A percentile compares a stretch with the other conserved stretches of the same genome.
These are phyloP conservation scores for Aspergillus sp. DNA, from an alignment of 2,329 filamentous ascomycete species.

Conservation along the genomic window DNA sequence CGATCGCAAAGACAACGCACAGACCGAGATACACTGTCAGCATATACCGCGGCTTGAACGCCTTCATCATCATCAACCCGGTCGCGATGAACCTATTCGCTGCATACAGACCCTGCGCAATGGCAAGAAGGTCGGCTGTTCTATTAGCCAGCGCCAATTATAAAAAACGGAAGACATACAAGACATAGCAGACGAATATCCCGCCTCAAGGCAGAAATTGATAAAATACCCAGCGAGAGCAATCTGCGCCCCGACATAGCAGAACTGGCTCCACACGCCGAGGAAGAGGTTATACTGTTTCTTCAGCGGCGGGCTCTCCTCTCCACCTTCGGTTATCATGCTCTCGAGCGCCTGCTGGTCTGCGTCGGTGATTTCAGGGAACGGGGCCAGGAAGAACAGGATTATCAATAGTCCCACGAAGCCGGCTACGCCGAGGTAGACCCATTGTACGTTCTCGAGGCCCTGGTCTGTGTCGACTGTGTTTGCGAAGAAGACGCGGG, in stretches of 20 bases:
- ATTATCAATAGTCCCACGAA: background rate
- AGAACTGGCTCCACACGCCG: background rate
- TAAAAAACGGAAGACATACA: background rate
- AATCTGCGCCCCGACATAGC: slow-evolving; percentile 2
- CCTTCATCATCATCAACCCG: background rate
- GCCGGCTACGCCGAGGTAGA: slow-evolving; percentile 1
- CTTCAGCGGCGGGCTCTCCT: background rate
- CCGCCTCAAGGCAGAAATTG: background rate
- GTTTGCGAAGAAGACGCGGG: too few species aligned
- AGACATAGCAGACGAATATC: background rate
- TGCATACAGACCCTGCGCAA: slow-evolving; percentile 5
- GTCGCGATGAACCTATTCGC: slow-evolving; percentile 3
- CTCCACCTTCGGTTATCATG: background rate
- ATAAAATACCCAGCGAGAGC: slow-evolving; percentile 5
- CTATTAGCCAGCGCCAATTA: background rate
- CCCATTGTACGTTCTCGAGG: slow-evolving; percentile 9
- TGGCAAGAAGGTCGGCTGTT: background rate
- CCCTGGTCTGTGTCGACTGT: background rate
- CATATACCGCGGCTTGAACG: slow-evolving; percentile 5
- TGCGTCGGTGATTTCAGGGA: background rate
- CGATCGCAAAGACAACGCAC: background rate
- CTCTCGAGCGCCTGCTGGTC: background rate
- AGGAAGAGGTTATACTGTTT: slow-evolving; percentile 7
- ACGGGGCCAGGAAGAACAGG: background rate
- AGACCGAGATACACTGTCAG: background rate